Conservation (phyloP, 768 basidiomycete genomes). For the Pleurotus eryngii region DNA sequence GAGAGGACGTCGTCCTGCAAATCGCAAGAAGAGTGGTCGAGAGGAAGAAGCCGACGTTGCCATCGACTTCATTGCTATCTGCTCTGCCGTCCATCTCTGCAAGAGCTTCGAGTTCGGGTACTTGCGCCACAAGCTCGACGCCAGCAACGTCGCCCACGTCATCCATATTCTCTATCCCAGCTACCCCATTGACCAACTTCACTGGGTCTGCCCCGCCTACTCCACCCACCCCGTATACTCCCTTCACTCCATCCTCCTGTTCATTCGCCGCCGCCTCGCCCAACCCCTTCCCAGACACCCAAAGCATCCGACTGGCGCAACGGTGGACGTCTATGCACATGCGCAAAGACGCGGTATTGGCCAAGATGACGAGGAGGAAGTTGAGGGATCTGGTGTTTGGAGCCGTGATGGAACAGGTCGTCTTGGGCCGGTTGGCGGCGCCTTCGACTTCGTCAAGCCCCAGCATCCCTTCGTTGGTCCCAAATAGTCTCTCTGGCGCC, state of each 20-base stretch:
- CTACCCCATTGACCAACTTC: conserved; percentile 4
- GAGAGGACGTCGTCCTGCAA: conserved; percentile 71
- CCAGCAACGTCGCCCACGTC: conserved; percentile 6
- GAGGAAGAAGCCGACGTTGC: not conserved
- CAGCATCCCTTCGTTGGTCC: conserved; percentile 11
- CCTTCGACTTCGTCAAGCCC: conserved; percentile 21
- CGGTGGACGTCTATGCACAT: conserved; percentile 74
- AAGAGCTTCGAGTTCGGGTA: not conserved
- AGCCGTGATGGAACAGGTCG: conserved; percentile 39
- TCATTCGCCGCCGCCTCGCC: conserved; percentile 14
- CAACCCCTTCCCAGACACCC: conserved; percentile 42
- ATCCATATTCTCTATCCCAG: not conserved
- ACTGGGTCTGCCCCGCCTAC: conserved; percentile 2
- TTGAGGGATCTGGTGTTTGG: conserved; percentile 63
- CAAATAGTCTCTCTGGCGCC: not conserved
- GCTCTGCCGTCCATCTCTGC: not conserved
- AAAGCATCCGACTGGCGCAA: conserved; percentile 56
- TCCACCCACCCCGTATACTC: not conserved
- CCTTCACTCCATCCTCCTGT: conserved; percentile 11
- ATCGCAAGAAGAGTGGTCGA: conserved; percentile 39
- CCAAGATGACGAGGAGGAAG: conserved; percentile 56
- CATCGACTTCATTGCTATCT: not conserved
- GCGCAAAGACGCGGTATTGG: conserved; percentile 54
- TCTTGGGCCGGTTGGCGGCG: not conserved
- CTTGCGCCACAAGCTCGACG: not conserved